phyloP scores from a whole-genome alignment of 2,329 filamentous ascomycete species.

The Claviceps sp. region DNA sequence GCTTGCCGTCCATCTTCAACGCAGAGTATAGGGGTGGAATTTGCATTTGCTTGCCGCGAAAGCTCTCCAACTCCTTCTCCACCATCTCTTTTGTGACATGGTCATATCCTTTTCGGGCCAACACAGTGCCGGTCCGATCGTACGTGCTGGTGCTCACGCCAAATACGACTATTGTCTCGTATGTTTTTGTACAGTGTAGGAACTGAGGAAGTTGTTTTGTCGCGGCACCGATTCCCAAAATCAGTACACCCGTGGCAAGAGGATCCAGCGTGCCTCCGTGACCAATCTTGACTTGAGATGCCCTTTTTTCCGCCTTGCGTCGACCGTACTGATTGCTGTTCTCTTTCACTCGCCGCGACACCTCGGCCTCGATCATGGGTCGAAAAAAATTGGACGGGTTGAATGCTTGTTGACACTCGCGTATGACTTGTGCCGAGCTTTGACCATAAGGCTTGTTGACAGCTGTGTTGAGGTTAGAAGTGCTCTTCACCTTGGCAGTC shows the following conservation, averaged over 20 bases:
- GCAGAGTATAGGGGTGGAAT: slow-evolving; percentile 88
- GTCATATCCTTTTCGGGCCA: slow-evolving; percentile 60
- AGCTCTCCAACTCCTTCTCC: slow-evolving; percentile 59
- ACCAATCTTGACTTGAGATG: slow-evolving; percentile 75
- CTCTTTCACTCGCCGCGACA: slow-evolving; percentile 40
- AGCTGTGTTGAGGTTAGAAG: slow-evolving; percentile 34
- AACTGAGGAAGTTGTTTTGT: slow-evolving; percentile 75
- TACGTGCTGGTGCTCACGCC: slow-evolving; percentile 89
- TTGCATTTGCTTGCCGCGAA: slow-evolving; percentile 76
- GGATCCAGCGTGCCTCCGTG: slow-evolving; percentile 95
- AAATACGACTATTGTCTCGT: slow-evolving; percentile 81
- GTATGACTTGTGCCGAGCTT: slow-evolving; percentile 81
- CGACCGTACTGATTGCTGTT: slow-evolving; percentile 45
- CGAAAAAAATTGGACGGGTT: slow-evolving; percentile 68
- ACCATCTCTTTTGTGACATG: slow-evolving; percentile 71
- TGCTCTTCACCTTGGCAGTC: too few relatives aligned
- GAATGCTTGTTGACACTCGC: slow-evolving; percentile 74
- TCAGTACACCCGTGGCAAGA: slow-evolving; percentile 82
- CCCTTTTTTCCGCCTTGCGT: slow-evolving; percentile 41
- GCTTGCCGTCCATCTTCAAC: slow-evolving; percentile 84
- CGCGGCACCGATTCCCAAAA: slow-evolving; percentile 73
- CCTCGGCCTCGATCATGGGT: slow-evolving; percentile 58
- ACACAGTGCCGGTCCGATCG: slow-evolving; percentile 71
- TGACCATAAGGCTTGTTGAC: slow-evolving; percentile 85
- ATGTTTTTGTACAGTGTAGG: slow-evolving; percentile 80